Conservation (phyloP, 345 rosid genomes). For the Erucastrum elatum region DNA sequence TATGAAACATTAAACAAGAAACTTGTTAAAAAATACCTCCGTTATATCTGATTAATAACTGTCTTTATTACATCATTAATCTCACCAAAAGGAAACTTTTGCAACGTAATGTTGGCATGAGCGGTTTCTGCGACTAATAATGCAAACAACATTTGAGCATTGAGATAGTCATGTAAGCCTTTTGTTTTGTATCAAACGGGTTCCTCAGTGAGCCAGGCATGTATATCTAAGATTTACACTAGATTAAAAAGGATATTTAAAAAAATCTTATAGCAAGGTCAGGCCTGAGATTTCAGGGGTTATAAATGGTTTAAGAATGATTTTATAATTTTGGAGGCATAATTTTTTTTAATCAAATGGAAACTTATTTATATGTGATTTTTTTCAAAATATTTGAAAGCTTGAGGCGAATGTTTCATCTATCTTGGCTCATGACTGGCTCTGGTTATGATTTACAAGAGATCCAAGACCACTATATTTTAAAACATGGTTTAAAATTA, state of each 20-base stretch:
- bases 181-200: not conserved
- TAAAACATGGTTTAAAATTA: not conserved
- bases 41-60: not conserved
- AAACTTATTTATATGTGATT: no score
- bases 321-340: no score
- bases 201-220: not conserved
- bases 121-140: slow-evolving; percentile 13
- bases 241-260: not conserved
- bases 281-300: no score
- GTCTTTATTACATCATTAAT: not conserved
- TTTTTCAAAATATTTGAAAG: no score
- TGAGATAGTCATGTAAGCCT: not conserved
- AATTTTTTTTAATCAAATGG: no score
- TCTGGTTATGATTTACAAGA: not conserved
- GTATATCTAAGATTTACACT: not conserved
- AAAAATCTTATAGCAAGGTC: no score
- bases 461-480: not conserved
- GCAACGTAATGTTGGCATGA: not conserved
- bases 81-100: slow-evolving; percentile 9
- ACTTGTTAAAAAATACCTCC: slow-evolving; percentile 15
- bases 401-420: no score
- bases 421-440: no score
- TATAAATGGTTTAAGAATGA: no score
- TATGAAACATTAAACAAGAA: slow-evolving; percentile 24
- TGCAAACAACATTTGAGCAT: not conserved